phyloP scores from a whole-genome alignment of 306 rosid genomes.

The Pterocarpus santalinus region DNA sequence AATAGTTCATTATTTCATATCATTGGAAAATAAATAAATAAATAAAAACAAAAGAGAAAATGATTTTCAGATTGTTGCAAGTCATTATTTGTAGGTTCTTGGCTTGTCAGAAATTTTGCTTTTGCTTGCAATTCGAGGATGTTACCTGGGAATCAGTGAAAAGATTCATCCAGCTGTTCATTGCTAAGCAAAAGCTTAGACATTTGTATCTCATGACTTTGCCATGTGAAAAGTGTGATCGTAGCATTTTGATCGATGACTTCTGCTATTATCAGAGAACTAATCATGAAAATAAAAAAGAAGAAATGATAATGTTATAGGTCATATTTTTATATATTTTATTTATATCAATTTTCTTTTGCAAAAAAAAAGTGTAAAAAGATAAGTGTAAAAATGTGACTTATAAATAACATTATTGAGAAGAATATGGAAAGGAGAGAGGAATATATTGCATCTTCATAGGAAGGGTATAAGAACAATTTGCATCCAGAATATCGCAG shows the following conservation, averaged over 20 bases:
- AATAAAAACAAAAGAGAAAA: neutral
- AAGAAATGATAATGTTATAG: neutral
- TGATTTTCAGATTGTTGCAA: neutral
- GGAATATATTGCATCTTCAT: neutral
- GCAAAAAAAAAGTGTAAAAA: neutral
- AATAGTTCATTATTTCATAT: neutral
- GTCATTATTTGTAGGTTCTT: neutral
- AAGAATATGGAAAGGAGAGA: neutral
- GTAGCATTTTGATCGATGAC: slow-evolving; percentile 10
- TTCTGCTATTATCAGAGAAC: slow-evolving; percentile 27
- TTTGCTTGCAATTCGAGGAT: neutral
- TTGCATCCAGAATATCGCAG: no score
- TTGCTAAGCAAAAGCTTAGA: slow-evolving; percentile 13
- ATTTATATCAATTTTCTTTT: neutral
- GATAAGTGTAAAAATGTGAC: neutral
- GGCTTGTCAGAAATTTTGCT: neutral
- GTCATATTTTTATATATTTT: slow-evolving; percentile 1
- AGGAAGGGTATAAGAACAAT: no score
- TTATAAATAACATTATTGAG: neutral
- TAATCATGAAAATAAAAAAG: neutral
- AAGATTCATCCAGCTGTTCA: neutral
- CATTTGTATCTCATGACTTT: neutral
- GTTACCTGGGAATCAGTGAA: slow-evolving; percentile 10
- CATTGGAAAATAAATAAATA: neutral
- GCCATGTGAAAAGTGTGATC: neutral